Evolutionary conservation across 2,329 filamentous ascomycete species (phyloP).

Genomic region (Colletotrichum sp.): DNA sequence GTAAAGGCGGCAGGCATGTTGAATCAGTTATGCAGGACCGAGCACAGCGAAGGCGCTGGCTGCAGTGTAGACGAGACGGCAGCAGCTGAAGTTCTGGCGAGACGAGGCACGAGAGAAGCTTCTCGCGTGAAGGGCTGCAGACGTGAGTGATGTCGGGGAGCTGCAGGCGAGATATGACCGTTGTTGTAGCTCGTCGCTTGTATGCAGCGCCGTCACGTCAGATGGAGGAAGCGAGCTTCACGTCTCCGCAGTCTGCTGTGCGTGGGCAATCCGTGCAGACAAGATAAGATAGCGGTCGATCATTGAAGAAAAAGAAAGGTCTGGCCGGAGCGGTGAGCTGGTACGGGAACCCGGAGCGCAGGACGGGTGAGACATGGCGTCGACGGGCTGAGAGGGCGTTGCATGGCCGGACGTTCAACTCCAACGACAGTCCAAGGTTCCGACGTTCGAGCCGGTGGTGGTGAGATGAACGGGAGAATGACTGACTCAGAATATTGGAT

Average conservation of each 20-base stretch:
- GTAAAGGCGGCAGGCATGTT: conserved; percentile 1
- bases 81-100: not conserved
- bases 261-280: not conserved
- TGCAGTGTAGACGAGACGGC: not conserved
- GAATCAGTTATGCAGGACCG: conserved; percentile 9
- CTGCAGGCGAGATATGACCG: conserved; percentile 12
- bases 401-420: not conserved
- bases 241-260: not conserved
- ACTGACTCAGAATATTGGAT: not conserved
- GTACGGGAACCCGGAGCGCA: not conserved
- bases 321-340: not conserved
- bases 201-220: conserved; percentile 1
- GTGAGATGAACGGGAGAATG: not conserved
- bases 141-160: not conserved
- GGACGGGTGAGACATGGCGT: not conserved
- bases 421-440: not conserved
- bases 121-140: not conserved
- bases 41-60: not conserved
- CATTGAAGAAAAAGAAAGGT: not conserved
- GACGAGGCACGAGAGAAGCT: not conserved
- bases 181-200: not conserved
- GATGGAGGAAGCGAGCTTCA: not conserved
- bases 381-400: not conserved
- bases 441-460: not conserved
- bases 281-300: not conserved